Percentiles rank a stretch among this genome's conserved stretches.
Evolutionary conservation across 768 basidiomycete species (phyloP).

Genomic region (Boletellus emodensis): DNA sequence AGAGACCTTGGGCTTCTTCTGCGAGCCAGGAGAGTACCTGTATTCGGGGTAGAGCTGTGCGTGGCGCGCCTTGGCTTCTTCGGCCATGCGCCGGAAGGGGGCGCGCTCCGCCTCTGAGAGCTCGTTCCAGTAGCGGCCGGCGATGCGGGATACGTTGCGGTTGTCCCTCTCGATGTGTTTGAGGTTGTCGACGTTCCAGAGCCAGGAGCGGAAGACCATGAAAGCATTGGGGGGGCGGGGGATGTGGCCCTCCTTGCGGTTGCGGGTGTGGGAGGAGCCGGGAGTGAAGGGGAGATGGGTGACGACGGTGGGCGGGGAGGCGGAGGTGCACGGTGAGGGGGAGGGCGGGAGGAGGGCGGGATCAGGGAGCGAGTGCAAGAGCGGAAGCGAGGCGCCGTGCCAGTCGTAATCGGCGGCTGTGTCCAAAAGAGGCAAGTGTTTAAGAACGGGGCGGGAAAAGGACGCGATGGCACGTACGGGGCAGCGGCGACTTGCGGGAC

Average conservation of each 20-base stretch:
- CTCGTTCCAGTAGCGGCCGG: constrained; percentile 64
- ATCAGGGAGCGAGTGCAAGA: constrained; percentile 20
- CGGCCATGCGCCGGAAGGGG: constrained; percentile 46
- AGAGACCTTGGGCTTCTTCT: constrained; percentile 22
- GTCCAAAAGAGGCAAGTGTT: constrained; percentile 34
- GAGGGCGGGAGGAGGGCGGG: constrained; percentile 13
- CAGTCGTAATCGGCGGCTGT: constrained; percentile 28
- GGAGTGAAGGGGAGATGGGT: constrained; percentile 28
- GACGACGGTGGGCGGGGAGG: constrained; percentile 16
- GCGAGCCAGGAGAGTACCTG: constrained; percentile 52
- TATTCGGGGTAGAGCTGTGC: constrained; percentile 53
- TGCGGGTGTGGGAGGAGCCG: constrained; percentile 40
- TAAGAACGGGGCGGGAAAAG: constrained; percentile 24
- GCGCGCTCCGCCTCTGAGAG: constrained; percentile 44
- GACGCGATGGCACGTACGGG: constrained; percentile 26
- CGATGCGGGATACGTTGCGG: constrained; percentile 67
- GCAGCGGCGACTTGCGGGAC: constrained; percentile 36
- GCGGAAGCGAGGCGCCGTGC: constrained; percentile 22
- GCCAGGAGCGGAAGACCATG: constrained; percentile 74
- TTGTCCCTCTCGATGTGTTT: constrained; percentile 63
- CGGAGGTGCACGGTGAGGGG: constrained; percentile 14
- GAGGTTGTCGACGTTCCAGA: constrained; percentile 49
- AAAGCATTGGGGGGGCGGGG: constrained; percentile 84
- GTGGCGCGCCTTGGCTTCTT: constrained; percentile 45
- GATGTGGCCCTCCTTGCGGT: constrained; percentile 47